A percentile compares a stretch with the other conserved stretches of the same genome.
These are phyloP conservation scores for Acmispon strigosus DNA, from an alignment of 306 rosid genomes.

Conservation along the genomic window DNA sequence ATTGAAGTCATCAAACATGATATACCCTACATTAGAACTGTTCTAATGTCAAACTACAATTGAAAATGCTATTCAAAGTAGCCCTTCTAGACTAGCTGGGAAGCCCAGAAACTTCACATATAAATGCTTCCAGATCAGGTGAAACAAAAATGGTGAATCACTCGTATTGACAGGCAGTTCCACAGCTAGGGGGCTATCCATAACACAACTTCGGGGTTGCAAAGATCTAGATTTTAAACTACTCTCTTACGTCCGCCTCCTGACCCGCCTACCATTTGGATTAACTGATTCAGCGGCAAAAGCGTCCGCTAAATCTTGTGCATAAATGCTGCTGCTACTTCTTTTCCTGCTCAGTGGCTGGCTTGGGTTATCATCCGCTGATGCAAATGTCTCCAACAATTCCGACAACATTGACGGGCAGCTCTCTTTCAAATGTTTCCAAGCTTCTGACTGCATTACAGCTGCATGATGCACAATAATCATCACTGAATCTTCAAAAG, in stretches of 20 bases:
- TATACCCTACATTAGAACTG: constrained; percentile 36
- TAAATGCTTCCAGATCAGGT: background rate
- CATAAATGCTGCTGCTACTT: constrained; percentile 53
- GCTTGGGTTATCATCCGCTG: constrained; percentile 49
- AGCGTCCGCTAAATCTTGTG: constrained; percentile 60
- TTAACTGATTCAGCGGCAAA: constrained; percentile 53
- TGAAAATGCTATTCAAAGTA: constrained; percentile 23
- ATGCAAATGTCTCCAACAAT: constrained; percentile 75
- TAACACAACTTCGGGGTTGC: constrained; percentile 23
- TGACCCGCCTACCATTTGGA: constrained; percentile 61
- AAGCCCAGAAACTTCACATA: constrained; percentile 22
- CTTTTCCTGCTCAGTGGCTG: constrained; percentile 51
- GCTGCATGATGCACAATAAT: constrained; percentile 42
- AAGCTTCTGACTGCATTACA: constrained; percentile 91
- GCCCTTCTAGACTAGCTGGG: constrained; percentile 13
- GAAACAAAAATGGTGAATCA: constrained; percentile 5
- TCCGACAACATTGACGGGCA: constrained; percentile 74
- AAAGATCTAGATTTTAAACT: background rate
- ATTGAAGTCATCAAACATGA: constrained; percentile 23
- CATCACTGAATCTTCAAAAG: background rate
- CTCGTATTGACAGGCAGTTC: constrained; percentile 24
- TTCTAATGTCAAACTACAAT: constrained; percentile 24
- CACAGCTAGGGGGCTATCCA: constrained; percentile 22
- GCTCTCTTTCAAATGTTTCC: constrained; percentile 63
- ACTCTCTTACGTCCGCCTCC: constrained; percentile 46